Evolutionary conservation across 2,329 filamentous ascomycete genomes (phyloP), one percentile per base, ranked within the genome.

Genomic region (Phyllosticta citriasiana): DNA sequence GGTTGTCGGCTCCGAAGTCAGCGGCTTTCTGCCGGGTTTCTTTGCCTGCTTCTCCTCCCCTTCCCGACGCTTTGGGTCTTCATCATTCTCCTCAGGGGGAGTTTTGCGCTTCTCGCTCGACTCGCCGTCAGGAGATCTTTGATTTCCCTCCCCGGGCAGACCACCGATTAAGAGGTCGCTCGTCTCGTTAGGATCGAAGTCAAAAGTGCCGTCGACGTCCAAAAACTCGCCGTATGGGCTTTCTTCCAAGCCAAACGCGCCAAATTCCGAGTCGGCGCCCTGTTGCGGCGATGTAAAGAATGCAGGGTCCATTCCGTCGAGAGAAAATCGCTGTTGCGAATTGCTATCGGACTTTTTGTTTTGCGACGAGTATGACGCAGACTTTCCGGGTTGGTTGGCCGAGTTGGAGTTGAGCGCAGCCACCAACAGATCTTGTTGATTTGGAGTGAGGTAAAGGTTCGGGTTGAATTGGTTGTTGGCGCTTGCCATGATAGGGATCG

Each of bases 21-120:
- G 80, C 22, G 93, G 94, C 80, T 99, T 99, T 65, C 94, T 85
- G 57, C 94, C 94, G 4, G 94, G 93, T 78, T 97, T 99, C 84
- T 97, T 97, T 25, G 90, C 85, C 53, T 87, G 81, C 76, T 94
- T 96, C 53, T 92, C 90, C 61, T 91, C 86, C 62, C 87, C 85
- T 75, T 96, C 91, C 63, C 89, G 84, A 65, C 91, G 84, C 79
- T 92, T 94, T 1, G 85, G 78, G 12, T 88, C 73, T 19, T 78
- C 77, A 2, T 66, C 84, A 33, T 86, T 84, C 0, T 86, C 84
- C 53, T 87, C 86, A 0, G 86, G 85, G 4, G 56, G 55, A 16
- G 86, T 88, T 71, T 88, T 86, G 64, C 88, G 81, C 78, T 93
- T 93, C 63, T 79, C 73, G 24, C 87, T 85, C 55, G 80, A 59